Evolutionary conservation across 148 eudicot genomes (phyloP), one percentile per base, ranked within the genome.

Genomic region (Diospyros lotus): DNA sequence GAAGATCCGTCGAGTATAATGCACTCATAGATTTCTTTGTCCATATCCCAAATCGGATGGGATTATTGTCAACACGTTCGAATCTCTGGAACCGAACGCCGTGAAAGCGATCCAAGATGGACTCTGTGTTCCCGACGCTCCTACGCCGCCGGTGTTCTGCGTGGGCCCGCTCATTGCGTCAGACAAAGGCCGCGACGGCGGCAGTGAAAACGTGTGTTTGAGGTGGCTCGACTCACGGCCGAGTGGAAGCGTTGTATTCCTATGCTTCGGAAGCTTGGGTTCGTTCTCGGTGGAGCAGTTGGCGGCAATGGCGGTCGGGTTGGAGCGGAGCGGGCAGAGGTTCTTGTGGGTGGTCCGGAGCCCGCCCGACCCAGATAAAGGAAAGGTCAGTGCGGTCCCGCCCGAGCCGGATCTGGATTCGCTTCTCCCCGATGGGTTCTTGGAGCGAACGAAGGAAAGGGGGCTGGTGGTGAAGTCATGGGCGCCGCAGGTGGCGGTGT

Each of bases 331-430:
- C 58, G 87, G 84, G 2, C 84, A 77, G 14, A 73, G 88, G 56
- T 90, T 90, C 60, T 51, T 90, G 59, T 90, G 94, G 94, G 88
- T 84, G 63, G 80, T 90, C 52, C 70, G 89, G 3, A 71, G 75
- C 52, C 91, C 89, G 10, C 87, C 91, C 2, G 3, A 66, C 5
- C 56, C 62, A 8, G 84, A 76, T 6, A 7, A 54, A 40, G 61
- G 53, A 50, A 58, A 40, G 13, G 42, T 42, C 8, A 72, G 75
- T 42, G 4, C 69, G 4, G 73, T 69, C 9, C 86, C 83, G 3
- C 74, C 75, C 0, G 87, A 77, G 45, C 85, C 82, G 0, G 87
- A 87, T n/a, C 52, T 87, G 71, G 81, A 71, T 39, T 2, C 46
- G 1, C 44, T 87, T n/a, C 79, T 89, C 1, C 93, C 90, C 0